Base-by-base conservation (phyloP, 2,329 filamentous ascomycete genomes). In the Neonectria coccinea region DNA sequence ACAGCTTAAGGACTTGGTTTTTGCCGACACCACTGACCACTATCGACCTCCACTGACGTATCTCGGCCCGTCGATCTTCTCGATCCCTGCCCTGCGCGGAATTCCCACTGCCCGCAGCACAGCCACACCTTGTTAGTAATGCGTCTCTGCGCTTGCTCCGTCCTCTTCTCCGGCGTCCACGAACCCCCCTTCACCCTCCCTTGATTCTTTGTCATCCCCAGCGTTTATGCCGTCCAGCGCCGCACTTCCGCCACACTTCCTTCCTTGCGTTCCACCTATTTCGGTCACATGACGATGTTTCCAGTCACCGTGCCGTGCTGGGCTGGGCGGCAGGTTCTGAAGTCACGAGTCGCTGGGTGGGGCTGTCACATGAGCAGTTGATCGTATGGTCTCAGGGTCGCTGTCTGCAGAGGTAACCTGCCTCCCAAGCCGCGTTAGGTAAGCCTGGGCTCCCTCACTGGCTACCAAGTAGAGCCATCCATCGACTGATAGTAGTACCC, bases 241-340 rank as follows among this genome's bases (percentile, higher is more conserved):
- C 20, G 22, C 27, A 27, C 47, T 62, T 44, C 7, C 54, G 29
- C 51, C 59, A 44, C 50, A 50, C 31, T 68, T 73, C 71, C 31
- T 68, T 73, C 71, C 51, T 56, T 33, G 52, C 22, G 52, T 64
- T 68, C 64, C 64, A 68, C 54, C 60, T 31, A 33, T 33, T 51
- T 18, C 48, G 57, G 67, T 73, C 74, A 73, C 73, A 73, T 73
- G 72, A 76, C 65, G 64, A 27, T 54, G 25, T 31, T 48, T 42
- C 14, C 44, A 55, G 18, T 29, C 59, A 62, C 18, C 33, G 41
- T 47, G 20, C 41, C 29, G 52, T 44, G 41, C 20, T 39, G 45
- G 18, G 14, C 16, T 50, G 41, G 33, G 5, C 36, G 33, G 5
- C 36, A 8, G 31, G 44, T 33, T 31, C 22, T 44, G 36, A 55